Evolutionary conservation across 345 rosid genomes (phyloP).

Genomic region (Rhodomyrtus tomentosa): DNA sequence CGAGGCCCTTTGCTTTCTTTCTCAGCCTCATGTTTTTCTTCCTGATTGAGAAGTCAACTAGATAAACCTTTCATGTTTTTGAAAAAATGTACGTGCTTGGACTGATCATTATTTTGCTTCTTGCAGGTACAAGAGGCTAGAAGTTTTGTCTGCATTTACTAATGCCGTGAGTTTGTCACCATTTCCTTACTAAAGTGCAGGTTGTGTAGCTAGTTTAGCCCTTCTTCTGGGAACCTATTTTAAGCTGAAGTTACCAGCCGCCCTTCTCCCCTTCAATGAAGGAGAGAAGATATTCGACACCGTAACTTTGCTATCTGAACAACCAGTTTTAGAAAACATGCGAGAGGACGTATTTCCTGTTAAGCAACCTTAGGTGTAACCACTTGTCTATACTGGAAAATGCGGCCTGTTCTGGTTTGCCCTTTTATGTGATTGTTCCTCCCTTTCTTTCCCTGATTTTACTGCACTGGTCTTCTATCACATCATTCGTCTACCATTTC

Average conservation of each 20-base stretch:
- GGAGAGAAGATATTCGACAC: background rate
- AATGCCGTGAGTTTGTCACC: constrained; percentile 71
- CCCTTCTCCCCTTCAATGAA: background rate
- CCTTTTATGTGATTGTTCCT: background rate
- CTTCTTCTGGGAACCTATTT: background rate
- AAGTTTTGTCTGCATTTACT: constrained; percentile 89
- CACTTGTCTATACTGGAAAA: background rate
- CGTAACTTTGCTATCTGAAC: background rate
- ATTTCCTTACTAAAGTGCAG: background rate
- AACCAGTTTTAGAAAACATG: background rate
- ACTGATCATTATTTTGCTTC: background rate
- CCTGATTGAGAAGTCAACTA: background rate
- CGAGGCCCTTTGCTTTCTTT: background rate
- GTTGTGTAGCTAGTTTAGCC: background rate
- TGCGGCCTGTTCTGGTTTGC: background rate
- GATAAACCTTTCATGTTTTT: background rate
- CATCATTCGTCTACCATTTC: background rate
- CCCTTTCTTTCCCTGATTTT: background rate
- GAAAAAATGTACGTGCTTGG: background rate
- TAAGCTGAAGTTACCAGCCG: background rate
- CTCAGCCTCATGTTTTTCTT: background rate
- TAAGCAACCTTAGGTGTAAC: background rate
- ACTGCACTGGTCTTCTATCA: background rate
- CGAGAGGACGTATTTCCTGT: background rate
- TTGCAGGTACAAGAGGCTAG: constrained; percentile 81